Evolutionary conservation across 495 filamentous ascomycete genomes (phyloP).

Genomic region (Daldinia loculata): DNA sequence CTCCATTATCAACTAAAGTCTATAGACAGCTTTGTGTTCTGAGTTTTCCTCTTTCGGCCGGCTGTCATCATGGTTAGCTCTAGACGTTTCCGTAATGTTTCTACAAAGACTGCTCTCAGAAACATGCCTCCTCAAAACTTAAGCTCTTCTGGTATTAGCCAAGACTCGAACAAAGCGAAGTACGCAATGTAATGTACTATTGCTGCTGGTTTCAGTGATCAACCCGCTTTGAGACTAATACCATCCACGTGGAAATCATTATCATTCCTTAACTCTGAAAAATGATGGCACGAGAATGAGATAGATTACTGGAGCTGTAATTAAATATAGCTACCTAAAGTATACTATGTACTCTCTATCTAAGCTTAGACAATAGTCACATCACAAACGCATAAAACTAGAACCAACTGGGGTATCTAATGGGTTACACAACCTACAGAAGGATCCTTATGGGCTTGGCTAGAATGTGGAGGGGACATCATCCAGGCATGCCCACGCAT

Average conservation of each 20-base stretch:
- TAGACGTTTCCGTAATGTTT: conserved; percentile 34
- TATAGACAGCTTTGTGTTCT: conserved; percentile 26
- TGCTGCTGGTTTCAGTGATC: conserved; percentile 31
- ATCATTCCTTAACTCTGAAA: not conserved
- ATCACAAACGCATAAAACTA: not conserved
- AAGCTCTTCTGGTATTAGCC: not conserved
- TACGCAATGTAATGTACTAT: conserved; percentile 13
- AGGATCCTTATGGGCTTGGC: not conserved
- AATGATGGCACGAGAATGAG: not conserved
- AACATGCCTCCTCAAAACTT: not conserved
- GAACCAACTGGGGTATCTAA: not conserved
- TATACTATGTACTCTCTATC: conserved; percentile 17
- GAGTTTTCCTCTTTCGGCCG: conserved; percentile 28
- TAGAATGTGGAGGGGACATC: not conserved
- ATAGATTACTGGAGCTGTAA: not conserved
- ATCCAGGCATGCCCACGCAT: conserved; percentile 16
- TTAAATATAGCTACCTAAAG: not conserved
- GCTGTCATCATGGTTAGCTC: conserved; percentile 1
- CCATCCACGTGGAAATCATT: not conserved
- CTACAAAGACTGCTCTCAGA: conserved; percentile 21
- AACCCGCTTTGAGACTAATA: conserved; percentile 7
- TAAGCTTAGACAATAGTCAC: not conserved
- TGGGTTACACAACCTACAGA: not conserved
- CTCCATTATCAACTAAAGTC: conserved; percentile 32
- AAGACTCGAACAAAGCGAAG: conserved; percentile 25